Percentiles rank a stretch among this genome's conserved stretches.
Conservation (phyloP, 78 protist genomes). For the Dictyostelium brefeldianum region DNA sequence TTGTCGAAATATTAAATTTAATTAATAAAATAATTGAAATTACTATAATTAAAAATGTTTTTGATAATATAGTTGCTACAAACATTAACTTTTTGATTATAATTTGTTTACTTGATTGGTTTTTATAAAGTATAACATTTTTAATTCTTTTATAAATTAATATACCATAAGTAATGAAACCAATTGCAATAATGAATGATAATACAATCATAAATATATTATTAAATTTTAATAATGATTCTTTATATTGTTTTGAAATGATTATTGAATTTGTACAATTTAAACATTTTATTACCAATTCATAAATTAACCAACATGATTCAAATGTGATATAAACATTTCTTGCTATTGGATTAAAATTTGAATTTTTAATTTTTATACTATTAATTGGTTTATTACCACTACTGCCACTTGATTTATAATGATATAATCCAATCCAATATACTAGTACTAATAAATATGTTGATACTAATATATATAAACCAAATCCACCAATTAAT, state of each 20-base stretch:
- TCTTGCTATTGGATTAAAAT: not conserved
- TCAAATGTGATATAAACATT: not conserved
- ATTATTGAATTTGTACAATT: not conserved
- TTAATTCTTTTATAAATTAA: conserved; percentile 18
- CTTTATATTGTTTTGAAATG: not conserved
- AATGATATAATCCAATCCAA: conserved; percentile 11
- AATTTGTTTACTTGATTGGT: conserved; percentile 13
- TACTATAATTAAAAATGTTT: conserved; percentile 16
- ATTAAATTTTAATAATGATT: not conserved
- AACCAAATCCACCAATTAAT: not conserved
- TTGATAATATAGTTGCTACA: conserved; percentile 33
- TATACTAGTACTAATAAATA: not conserved
- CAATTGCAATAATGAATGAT: conserved; percentile 14
- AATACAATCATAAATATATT: not conserved
- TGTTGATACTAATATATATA: not conserved
- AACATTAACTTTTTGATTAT: conserved; percentile 37
- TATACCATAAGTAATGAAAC: conserved; percentile 9
- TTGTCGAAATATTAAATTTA: not conserved
- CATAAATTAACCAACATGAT: not conserved
- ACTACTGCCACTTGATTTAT: not conserved
- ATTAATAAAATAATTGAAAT: conserved; percentile 4
- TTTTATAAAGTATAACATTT: not conserved
- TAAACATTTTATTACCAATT: not conserved
- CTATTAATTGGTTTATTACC: not conserved
- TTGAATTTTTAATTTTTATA: not conserved